Evolutionary conservation across 2,329 filamentous ascomycete species (phyloP), one percentile per base, ranked within the genome.

Genomic region (Chrysoporthe deuterocubensis): DNA sequence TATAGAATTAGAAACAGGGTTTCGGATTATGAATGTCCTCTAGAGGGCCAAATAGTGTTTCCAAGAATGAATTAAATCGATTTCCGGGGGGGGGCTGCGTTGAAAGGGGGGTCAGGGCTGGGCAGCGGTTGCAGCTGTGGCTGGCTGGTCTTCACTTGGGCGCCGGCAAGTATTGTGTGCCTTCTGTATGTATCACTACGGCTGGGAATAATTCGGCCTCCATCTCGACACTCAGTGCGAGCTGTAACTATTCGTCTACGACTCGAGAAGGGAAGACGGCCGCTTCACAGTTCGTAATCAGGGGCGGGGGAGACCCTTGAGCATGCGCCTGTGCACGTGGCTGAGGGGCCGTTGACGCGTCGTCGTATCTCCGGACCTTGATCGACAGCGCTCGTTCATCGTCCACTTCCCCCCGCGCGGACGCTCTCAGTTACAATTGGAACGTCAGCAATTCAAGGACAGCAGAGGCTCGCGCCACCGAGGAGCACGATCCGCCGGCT

Each of bases 301-400:
- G 21, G 0, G 26, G 26, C 2, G 26, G 26, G 13, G 13, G 21
- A 32, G 48, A 52, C 11, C 48, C 48, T 18, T 32, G 11, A 52
- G 48, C 48, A 52, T 32, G 48, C 14, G 48, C 26, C 21, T 52
- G 48, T 52, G 48, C 48, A 52, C 48, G 48, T 52, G 48, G 48
- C 48, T 16, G 48, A 26, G 13, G 50, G 50, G 26, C 14, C 7
- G 21, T 54, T 32, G 50, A 54, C 50, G 50, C 11, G 50, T 34
- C 26, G 50, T 21, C 50, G 50, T 54, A 54, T 34, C 32, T 54
- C 50, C 50, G 50, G 32, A 16, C 50, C 50, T 34, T 32, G 50
- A 54, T 32, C 32, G 50, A 54, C 21, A 54, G 7, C 50, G 50
- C 21, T 34, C 50, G 26, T 16, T 34, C 26, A 34, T 32, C 50